phyloP scores from a whole-genome alignment of 2,329 filamentous ascomycete genomes.

The Aspergillus tubingensis region DNA sequence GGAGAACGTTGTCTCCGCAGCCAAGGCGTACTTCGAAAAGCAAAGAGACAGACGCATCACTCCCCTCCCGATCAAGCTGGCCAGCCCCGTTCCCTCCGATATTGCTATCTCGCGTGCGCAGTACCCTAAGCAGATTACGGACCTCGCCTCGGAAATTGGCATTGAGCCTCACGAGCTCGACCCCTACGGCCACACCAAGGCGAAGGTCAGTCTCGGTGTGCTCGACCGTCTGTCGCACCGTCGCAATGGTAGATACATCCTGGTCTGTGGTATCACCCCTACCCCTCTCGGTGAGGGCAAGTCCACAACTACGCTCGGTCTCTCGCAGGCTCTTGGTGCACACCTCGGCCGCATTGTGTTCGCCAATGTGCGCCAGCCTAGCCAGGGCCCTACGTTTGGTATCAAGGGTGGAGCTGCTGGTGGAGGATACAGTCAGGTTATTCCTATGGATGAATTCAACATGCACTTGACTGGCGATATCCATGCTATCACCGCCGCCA shows the following conservation, averaged over 20 bases:
- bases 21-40: constrained; percentile 76
- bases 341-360: constrained; percentile 87
- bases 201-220: constrained; percentile 83
- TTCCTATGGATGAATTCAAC: constrained; percentile 99
- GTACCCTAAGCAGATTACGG: constrained; percentile 85
- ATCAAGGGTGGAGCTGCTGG: constrained; percentile 98
- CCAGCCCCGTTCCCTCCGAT: constrained; percentile 86
- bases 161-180: constrained; percentile 88
- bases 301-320: constrained; percentile 94
- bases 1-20: constrained; percentile 89
- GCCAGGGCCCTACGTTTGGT: constrained; percentile 95
- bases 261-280: constrained; percentile 94
- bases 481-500: constrained; percentile 93
- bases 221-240: constrained; percentile 84
- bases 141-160: constrained; percentile 81
- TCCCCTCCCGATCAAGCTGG: constrained; percentile 79
- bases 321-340: constrained; percentile 87
- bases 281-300: constrained; percentile 97
- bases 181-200: constrained; percentile 93
- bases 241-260: constrained; percentile 83
- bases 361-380: constrained; percentile 95
- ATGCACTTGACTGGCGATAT: constrained; percentile 97
- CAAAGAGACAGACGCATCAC: constrained; percentile 78
- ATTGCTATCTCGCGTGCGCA: constrained; percentile 89
- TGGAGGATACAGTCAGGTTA: constrained; percentile 97